A percentile compares a stretch with the other conserved stretches of the same genome.
phyloP scores from a whole-genome alignment of 140 eudicot genomes.

The Cichorium intybus region DNA sequence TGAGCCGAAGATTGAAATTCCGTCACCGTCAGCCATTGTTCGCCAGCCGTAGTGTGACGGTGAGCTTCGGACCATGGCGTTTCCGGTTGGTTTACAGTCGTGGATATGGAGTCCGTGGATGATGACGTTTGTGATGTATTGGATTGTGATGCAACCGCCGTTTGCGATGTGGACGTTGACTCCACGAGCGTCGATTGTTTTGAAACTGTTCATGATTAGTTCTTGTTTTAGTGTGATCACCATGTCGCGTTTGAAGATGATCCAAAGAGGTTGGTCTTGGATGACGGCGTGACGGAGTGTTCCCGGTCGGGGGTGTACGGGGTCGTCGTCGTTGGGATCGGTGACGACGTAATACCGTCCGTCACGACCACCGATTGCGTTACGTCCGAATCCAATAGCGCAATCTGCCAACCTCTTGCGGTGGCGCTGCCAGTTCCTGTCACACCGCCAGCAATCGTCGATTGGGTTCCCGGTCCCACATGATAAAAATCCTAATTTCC shows the following conservation, averaged over 20 bases:
- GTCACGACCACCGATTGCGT: slow-evolving; percentile 67
- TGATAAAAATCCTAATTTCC: slow-evolving; percentile 57
- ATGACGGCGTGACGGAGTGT: slow-evolving; percentile 64
- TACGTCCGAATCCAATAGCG: slow-evolving; percentile 68
- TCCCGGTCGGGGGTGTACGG: slow-evolving; percentile 63
- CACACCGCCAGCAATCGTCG: slow-evolving; percentile 74
- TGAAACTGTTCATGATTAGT: slow-evolving; percentile 69
- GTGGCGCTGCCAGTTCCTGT: slow-evolving; percentile 50
- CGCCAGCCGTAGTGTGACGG: slow-evolving; percentile 54
- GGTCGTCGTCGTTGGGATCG: slow-evolving; percentile 53
- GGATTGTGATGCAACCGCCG: slow-evolving; percentile 57
- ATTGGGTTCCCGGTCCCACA: slow-evolving; percentile 77
- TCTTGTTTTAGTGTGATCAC: slow-evolving; percentile 63
- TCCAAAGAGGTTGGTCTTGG: slow-evolving; percentile 68
- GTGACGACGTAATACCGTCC: slow-evolving; percentile 57
- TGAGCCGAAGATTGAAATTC: slow-evolving; percentile 44
- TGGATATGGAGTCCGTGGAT: slow-evolving; percentile 60
- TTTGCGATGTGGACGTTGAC: slow-evolving; percentile 51
- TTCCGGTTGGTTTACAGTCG: slow-evolving; percentile 52
- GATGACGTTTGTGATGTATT: slow-evolving; percentile 46
- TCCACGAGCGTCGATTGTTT: slow-evolving; percentile 60
- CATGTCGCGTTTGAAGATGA: slow-evolving; percentile 64
- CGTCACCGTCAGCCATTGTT: slow-evolving; percentile 60
- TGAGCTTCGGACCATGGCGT: slow-evolving; percentile 62
- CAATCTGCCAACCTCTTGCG: slow-evolving; percentile 60